Percentiles rank a stretch among this genome's conserved stretches.
These are phyloP conservation scores for Penicillium expansum DNA, from an alignment of 2,329 filamentous ascomycete species.

Conservation along the genomic window DNA sequence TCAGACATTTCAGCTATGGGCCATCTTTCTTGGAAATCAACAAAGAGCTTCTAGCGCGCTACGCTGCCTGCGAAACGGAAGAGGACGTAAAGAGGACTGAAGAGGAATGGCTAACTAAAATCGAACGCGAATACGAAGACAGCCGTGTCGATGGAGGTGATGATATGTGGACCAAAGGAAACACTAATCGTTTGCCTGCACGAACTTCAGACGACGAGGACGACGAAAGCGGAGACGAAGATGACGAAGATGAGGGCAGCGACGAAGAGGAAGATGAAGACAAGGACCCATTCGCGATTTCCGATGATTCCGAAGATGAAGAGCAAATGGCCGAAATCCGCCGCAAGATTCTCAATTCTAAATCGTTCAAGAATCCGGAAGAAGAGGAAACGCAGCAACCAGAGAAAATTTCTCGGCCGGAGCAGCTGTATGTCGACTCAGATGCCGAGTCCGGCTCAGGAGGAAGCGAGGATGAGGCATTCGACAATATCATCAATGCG, in stretches of 20 bases:
- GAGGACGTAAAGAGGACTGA: conserved; percentile 80
- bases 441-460: conserved; percentile 72
- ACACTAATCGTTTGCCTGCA: conserved; percentile 67
- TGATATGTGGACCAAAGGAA: conserved; percentile 88
- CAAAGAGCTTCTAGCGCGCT: conserved; percentile 72
- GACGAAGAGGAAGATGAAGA: conserved; percentile 48
- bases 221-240: conserved; percentile 47
- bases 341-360: conserved; percentile 84
- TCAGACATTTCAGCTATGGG: conserved; percentile 86
- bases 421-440: conserved; percentile 56
- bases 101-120: conserved; percentile 80
- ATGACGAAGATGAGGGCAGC: conserved; percentile 45
- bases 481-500: conserved; percentile 90
- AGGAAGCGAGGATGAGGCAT: conserved; percentile 65
- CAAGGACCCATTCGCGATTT: conserved; percentile 70
- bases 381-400: conserved; percentile 54
- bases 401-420: conserved; percentile 61
- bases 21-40: conserved; percentile 90
- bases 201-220: conserved; percentile 53
- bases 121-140: conserved; percentile 85
- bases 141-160: conserved; percentile 62
- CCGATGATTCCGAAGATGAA: conserved; percentile 77
- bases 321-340: conserved; percentile 92
- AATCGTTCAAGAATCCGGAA: conserved; percentile 69
- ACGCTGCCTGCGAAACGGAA: conserved; percentile 79